A percentile compares a stretch with the other conserved stretches of the same genome.
These are phyloP conservation scores for Saccharomyces kudriavzevii DNA, from an alignment of 805 yeast genomes.

Conservation along the genomic window DNA sequence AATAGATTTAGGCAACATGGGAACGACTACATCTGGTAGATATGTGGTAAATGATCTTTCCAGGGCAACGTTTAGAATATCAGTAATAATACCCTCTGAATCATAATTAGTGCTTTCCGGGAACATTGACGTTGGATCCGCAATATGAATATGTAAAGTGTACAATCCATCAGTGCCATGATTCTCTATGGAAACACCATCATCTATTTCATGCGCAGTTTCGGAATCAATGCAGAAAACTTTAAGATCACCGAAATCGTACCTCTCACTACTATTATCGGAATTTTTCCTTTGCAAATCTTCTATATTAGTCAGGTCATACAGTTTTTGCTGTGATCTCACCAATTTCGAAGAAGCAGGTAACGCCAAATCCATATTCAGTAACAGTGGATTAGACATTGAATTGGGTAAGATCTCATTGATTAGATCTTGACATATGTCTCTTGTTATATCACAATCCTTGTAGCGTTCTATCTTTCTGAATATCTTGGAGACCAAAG, in stretches of 20 bases:
- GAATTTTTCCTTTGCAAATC: constrained; percentile 37
- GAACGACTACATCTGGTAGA: constrained; percentile 54
- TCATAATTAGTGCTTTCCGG: constrained; percentile 21
- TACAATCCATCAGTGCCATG: constrained; percentile 27
- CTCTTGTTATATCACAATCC: constrained; percentile 41
- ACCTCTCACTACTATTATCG: constrained; percentile 29
- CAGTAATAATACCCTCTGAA: constrained; percentile 19
- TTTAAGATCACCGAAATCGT: constrained; percentile 40
- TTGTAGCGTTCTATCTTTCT: constrained; percentile 20
- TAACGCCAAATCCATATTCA: constrained; percentile 29
- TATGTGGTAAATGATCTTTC: constrained; percentile 60
- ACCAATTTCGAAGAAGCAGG: constrained; percentile 42
- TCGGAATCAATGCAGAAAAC: constrained; percentile 80
- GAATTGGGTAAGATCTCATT: constrained; percentile 24
- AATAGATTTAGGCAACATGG: constrained; percentile 62
- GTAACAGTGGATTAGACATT: constrained; percentile 3
- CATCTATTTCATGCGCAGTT: constrained; percentile 85
- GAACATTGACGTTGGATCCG: constrained; percentile 75
- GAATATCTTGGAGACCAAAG: constrained; percentile 38
- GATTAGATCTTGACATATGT: constrained; percentile 46
- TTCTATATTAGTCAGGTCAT: constrained; percentile 12
- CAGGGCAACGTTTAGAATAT: constrained; percentile 48
- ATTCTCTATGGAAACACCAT: constrained; percentile 64
- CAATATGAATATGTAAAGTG: constrained; percentile 63
- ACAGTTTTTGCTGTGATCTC: constrained; percentile 35